These are phyloP conservation scores for Cutaneotrichosporon dermatis DNA, from an alignment of 1,284 basidiomycete genomes.

Conservation along the genomic window DNA sequence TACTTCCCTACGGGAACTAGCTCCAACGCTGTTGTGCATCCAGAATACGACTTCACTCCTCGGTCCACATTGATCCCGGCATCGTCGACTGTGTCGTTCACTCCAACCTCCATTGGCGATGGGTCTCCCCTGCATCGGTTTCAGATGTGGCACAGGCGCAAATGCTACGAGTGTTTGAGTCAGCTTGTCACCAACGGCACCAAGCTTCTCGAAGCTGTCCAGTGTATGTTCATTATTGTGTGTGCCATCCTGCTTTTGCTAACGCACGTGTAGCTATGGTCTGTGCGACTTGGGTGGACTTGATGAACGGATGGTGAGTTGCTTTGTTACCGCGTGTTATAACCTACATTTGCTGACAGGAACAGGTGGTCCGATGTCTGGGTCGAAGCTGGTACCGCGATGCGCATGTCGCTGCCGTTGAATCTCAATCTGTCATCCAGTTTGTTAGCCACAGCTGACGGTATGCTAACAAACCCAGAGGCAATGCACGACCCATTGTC, in stretches of 20 bases:
- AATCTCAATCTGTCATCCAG: constrained; percentile 32
- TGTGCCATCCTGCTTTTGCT: too few relatives aligned
- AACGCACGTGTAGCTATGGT: constrained; percentile 18
- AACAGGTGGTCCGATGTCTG: constrained; percentile 35
- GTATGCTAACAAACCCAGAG: not conserved
- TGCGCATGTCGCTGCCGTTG: constrained; percentile 33
- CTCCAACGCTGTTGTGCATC: constrained; percentile 26
- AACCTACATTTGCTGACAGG: too few relatives aligned
- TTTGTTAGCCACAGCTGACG: constrained; percentile 3
- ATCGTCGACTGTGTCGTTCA: not conserved
- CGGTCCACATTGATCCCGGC: constrained; percentile 4
- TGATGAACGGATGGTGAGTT: constrained; percentile 37
- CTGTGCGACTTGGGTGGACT: constrained; percentile 30
- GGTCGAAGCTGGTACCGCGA: constrained; percentile 32
- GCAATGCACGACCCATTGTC: constrained; percentile 8
- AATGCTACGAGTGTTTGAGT: constrained; percentile 27
- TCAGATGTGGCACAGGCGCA: constrained; percentile 43
- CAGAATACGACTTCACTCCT: constrained; percentile 25
- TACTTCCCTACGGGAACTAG: constrained; percentile 40
- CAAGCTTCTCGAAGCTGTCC: constrained; percentile 30
- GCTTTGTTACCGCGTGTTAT: too few relatives aligned
- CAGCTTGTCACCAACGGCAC: constrained; percentile 16
- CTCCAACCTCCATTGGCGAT: not conserved
- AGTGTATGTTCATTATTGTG: constrained; percentile 20
- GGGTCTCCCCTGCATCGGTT: constrained; percentile 31